Conservation (phyloP, 208 protist genomes). For the Trypanosoma scelopori region DNA sequence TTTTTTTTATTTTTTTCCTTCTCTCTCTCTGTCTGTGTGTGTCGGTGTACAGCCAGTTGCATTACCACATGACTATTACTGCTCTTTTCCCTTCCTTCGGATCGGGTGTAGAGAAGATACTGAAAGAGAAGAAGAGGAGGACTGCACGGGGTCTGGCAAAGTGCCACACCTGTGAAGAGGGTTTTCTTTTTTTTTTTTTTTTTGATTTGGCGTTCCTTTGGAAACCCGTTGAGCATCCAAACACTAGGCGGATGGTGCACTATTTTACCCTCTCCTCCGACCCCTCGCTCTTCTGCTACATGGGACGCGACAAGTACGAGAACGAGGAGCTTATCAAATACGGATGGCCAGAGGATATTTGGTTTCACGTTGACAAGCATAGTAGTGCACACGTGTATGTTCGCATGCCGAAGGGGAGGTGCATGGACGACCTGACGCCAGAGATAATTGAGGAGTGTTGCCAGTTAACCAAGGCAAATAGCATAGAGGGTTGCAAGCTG, state of each 20-base stretch:
- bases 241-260: conserved; percentile 75
- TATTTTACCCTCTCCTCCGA: conserved; percentile 91
- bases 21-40: no score
- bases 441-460: conserved; percentile 96
- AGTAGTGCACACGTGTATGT: conserved; percentile 98
- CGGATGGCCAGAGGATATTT: conserved; percentile 97
- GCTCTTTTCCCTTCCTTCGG: background rate
- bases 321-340: conserved; percentile 98
- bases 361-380: conserved; percentile 98
- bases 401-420: conserved; percentile 86
- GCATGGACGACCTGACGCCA: conserved; percentile 89
- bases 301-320: conserved; percentile 98
- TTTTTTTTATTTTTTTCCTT: background rate
- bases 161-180: background rate
- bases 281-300: conserved; percentile 94
- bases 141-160: no score
- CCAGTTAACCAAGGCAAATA: conserved; percentile 97
- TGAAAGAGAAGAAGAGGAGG: no score
- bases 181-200: background rate
- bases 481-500: conserved; percentile 95
- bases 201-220: background rate
- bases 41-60: no score
- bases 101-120: background rate
- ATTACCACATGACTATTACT: background rate
- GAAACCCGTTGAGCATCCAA: conserved; percentile 15